Base-by-base conservation (phyloP, 179 eudicot species). In the Sideroxylon spinosum region DNA sequence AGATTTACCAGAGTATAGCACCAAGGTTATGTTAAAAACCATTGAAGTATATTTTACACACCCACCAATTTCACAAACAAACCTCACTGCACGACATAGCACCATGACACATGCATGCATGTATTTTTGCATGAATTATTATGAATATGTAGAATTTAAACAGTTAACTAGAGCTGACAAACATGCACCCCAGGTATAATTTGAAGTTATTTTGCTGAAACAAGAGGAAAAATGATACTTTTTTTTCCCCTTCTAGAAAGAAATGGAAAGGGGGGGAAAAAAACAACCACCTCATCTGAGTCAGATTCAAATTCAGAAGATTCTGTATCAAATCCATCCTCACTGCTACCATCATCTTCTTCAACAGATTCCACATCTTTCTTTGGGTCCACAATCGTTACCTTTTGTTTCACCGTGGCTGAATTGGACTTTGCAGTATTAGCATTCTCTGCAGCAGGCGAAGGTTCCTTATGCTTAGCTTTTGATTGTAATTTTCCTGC, bases 321-420 rank as follows among this genome's bases (percentile, higher is more conserved):
- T 11, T 81, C 86, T 10, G 70, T 68, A 55, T 77, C 81, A 52
- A 79, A 77, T 61, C 78, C 81, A 72, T 76, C 90, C 20, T 86
- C 88, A 26, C 83, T 84, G 29, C 77, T 68, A 4, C 73, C 87
- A 17, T 75, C 86, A 23, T 75, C 86, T 25, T 84, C 87, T 9
- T 81, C 84, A 65, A 62, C 53, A 14, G 85, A 32, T 62, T 79
- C 79, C 53, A 26, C 80, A 85, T 81, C 89, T 76, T 88, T 84
- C 44, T 25, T 80, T 37, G 93, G 89, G 75, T 86, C 91, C 65
- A 85, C 88, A 71, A 84, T 84, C 82, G 80, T 86, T 84, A 84
- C 91, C 85, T 88, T 88, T 56, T 82, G 85, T 81, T 88, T 87
- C 17, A 82, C 86, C 50, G 82, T 86, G 37, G 77, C 78, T 74